These are phyloP conservation scores for Kuraishia hungarica DNA, from an alignment of 805 yeast species.

Conservation along the genomic window DNA sequence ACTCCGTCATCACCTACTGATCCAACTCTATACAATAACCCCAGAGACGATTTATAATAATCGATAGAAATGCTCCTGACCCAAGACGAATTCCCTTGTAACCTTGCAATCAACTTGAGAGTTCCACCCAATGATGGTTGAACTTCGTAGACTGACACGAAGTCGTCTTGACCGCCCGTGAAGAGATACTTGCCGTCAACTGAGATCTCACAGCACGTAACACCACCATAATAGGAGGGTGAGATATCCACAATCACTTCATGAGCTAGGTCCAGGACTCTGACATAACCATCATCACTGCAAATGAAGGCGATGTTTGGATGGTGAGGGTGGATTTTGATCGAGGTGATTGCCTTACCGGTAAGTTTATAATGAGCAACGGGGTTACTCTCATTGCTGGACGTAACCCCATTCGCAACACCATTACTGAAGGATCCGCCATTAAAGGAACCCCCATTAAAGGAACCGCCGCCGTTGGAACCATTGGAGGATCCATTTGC, in stretches of 20 bases:
- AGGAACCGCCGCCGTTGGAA: too few species aligned
- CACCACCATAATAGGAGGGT: constrained; percentile 61
- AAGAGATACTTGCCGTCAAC: constrained; percentile 37
- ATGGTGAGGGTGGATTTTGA: constrained; percentile 32
- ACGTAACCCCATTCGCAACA: not conserved
- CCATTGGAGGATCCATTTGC: too few species aligned
- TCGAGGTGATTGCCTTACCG: constrained; percentile 45
- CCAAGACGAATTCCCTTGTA: constrained; percentile 47
- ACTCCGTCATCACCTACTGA: constrained; percentile 50
- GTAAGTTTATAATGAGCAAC: constrained; percentile 59
- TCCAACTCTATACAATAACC: constrained; percentile 36
- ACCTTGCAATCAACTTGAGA: constrained; percentile 18
- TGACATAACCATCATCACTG: constrained; percentile 55
- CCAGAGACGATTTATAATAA: constrained; percentile 20
- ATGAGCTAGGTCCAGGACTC: constrained; percentile 42
- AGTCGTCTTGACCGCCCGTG: constrained; percentile 50
- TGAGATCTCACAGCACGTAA: constrained; percentile 39
- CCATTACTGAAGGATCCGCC: too few species aligned
- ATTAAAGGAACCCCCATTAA: too few species aligned
- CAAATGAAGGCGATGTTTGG: constrained; percentile 38
- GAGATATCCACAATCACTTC: constrained; percentile 42
- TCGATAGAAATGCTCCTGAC: constrained; percentile 37
- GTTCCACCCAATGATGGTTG: constrained; percentile 12
- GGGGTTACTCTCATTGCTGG: constrained; percentile 23
- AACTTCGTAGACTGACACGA: constrained; percentile 33